Evolutionary conservation across 2,329 filamentous ascomycete genomes (phyloP).

Genomic region (Fusarium longipes): DNA sequence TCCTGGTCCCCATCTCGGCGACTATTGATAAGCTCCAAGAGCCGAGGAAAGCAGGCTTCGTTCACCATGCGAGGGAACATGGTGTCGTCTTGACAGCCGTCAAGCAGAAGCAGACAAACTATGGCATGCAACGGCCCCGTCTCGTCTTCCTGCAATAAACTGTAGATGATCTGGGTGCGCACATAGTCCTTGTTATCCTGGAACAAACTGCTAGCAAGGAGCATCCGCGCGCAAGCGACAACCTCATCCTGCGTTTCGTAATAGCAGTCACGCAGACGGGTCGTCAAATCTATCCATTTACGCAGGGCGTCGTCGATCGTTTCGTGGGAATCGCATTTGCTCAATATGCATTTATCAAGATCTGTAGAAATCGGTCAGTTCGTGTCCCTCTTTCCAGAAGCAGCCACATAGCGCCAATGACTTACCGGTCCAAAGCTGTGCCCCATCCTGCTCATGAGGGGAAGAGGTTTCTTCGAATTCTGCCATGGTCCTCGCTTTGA

Average conservation of each 20-base stretch:
- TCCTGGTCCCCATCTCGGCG: slow-evolving; percentile 73
- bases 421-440: slow-evolving; percentile 89
- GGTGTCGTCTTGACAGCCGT: slow-evolving; percentile 81
- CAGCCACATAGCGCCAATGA: slow-evolving; percentile 1
- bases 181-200: slow-evolving; percentile 83
- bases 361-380: slow-evolving; percentile 52
- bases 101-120: slow-evolving; percentile 84
- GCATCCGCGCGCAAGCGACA: slow-evolving; percentile 79
- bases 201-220: slow-evolving; percentile 83
- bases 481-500: slow-evolving; percentile 58
- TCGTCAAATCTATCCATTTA: slow-evolving; percentile 82
- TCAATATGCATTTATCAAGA: slow-evolving; percentile 59
- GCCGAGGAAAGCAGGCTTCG: slow-evolving; percentile 83
- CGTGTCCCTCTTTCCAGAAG: slow-evolving; percentile 8
- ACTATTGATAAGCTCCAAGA: slow-evolving; percentile 82
- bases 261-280: slow-evolving; percentile 79
- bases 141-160: slow-evolving; percentile 90
- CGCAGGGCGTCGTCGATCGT: slow-evolving; percentile 86
- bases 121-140: slow-evolving; percentile 82
- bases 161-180: slow-evolving; percentile 91
- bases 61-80: slow-evolving; percentile 89
- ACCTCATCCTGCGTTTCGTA: slow-evolving; percentile 82
- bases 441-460: slow-evolving; percentile 80
- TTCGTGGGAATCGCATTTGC: slow-evolving; percentile 63
- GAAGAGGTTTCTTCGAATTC: slow-evolving; percentile 72